Conservation (phyloP, 805 yeast genomes). For the Lachancea mirantina region DNA sequence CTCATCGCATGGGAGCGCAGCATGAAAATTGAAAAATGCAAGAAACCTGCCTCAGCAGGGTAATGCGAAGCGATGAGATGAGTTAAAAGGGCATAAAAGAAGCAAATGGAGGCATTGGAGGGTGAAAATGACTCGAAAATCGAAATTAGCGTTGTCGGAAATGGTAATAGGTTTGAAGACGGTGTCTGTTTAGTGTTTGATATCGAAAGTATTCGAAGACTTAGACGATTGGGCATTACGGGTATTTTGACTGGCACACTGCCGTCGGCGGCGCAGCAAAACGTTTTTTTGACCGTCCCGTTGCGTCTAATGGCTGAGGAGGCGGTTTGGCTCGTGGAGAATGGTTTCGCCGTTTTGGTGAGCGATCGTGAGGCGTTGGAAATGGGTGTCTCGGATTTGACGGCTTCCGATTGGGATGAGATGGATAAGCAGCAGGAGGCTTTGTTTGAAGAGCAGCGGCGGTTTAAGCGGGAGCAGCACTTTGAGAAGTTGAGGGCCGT, state of each 20-base stretch:
- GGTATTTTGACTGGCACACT: slow-evolving; percentile 81
- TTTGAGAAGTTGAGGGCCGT: slow-evolving; percentile 13
- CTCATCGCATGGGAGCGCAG: too few relatives aligned
- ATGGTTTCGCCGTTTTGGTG: slow-evolving; percentile 31
- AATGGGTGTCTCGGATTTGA: slow-evolving; percentile 5
- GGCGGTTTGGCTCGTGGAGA: slow-evolving; percentile 51
- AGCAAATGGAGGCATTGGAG: too few relatives aligned
- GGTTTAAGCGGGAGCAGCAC: slow-evolving; percentile 19
- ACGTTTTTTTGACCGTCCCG: slow-evolving; percentile 79
- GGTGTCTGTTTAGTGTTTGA: slow-evolving; percentile 52
- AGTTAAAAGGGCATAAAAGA: too few relatives aligned
- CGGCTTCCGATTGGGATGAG: slow-evolving; percentile 1
- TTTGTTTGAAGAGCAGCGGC: slow-evolving; percentile 19
- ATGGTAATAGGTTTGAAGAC: too few relatives aligned
- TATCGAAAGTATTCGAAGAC: slow-evolving; percentile 41
- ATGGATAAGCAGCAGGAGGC: slow-evolving; percentile 4
- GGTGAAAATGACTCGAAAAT: too few relatives aligned
- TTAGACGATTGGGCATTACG: slow-evolving; percentile 58
- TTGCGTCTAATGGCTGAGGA: slow-evolving; percentile 69
- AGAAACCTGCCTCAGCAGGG: too few relatives aligned
- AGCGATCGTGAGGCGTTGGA: slow-evolving; percentile 3
- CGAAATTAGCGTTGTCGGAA: too few relatives aligned
- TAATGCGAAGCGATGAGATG: too few relatives aligned
- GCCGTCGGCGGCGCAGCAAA: slow-evolving; percentile 90
- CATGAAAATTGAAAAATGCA: too few relatives aligned